These are phyloP conservation scores for Ceratobasidium sp. DNA, from an alignment of 1,284 basidiomycete genomes.

Conservation along the genomic window DNA sequence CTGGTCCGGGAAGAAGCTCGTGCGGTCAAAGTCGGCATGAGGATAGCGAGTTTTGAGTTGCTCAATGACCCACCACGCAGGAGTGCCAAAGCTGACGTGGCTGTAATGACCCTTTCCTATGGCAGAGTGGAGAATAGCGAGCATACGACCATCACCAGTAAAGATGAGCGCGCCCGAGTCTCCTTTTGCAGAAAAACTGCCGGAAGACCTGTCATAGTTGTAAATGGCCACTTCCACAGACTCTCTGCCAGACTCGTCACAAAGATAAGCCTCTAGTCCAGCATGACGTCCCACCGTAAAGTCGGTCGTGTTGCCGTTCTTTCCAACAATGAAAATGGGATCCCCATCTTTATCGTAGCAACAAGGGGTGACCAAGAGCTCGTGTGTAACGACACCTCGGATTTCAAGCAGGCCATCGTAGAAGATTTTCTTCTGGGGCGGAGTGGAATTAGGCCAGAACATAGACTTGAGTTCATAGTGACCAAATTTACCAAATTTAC, in stretches of 20 bases:
- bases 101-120: slow-evolving; percentile 14
- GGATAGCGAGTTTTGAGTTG: neutral
- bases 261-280: slow-evolving; percentile 45
- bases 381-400: slow-evolving; percentile 45
- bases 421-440: slow-evolving; percentile 50
- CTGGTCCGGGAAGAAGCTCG: no score
- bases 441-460: slow-evolving; percentile 47
- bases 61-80: slow-evolving; percentile 37
- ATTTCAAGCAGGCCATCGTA: slow-evolving; percentile 47
- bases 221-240: slow-evolving; percentile 47
- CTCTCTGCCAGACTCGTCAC: slow-evolving; percentile 45
- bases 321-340: slow-evolving; percentile 48
- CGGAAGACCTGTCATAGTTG: slow-evolving; percentile 38
- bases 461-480: slow-evolving; percentile 44
- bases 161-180: slow-evolving; percentile 36
- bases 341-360: slow-evolving; percentile 49
- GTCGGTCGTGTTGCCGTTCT: slow-evolving; percentile 50
- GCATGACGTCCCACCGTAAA: slow-evolving; percentile 52
- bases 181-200: slow-evolving; percentile 20
- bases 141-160: slow-evolving; percentile 22
- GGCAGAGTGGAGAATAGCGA: slow-evolving; percentile 40
- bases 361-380: slow-evolving; percentile 47
- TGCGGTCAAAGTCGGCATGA: slow-evolving; percentile 18
- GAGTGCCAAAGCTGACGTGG: slow-evolving; percentile 39
- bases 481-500: slow-evolving; percentile 44